A percentile compares a stretch with the other conserved stretches of the same genome.
Evolutionary conservation across 2,329 filamentous ascomycete species (phyloP).

Genomic region (Tolypocladium endophyticum): DNA sequence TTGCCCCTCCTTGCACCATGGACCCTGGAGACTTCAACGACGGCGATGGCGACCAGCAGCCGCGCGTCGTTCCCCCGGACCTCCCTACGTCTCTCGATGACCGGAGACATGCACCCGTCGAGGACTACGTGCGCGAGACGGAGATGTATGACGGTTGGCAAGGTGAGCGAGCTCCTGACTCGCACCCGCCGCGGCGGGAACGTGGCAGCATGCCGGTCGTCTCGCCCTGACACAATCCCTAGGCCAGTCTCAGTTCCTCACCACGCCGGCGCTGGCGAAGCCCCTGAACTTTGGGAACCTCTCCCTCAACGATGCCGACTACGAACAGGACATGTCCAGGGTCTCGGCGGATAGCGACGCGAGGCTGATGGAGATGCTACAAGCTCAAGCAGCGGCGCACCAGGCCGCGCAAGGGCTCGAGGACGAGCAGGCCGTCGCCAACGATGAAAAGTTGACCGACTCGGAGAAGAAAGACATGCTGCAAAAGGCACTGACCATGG

Average conservation of each 20-base stretch:
- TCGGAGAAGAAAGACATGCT: conserved; percentile 70
- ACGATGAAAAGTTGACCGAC: conserved; percentile 61
- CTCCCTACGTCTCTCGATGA: conserved; percentile 89
- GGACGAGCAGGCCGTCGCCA: conserved; percentile 70
- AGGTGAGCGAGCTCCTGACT: conserved; percentile 40
- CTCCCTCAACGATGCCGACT: conserved; percentile 70
- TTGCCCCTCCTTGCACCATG: conserved; percentile 39
- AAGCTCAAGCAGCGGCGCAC: conserved; percentile 78
- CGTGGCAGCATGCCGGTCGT: conserved; percentile 2
- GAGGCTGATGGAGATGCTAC: conserved; percentile 89
- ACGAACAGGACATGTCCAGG: conserved; percentile 49
- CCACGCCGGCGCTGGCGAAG: conserved; percentile 73
- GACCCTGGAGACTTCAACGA: conserved; percentile 41
- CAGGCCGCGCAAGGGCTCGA: conserved; percentile 61
- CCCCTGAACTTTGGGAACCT: conserved; percentile 75
- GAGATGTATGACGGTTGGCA: conserved; percentile 99
- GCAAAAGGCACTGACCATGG: conserved; percentile 86
- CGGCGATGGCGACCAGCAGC: conserved; percentile 28
- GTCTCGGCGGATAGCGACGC: conserved; percentile 65
- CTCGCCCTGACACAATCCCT: conserved; percentile 13
- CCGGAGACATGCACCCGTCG: conserved; percentile 56
- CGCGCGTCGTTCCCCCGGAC: conserved; percentile 61
- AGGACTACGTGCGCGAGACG: conserved; percentile 62
- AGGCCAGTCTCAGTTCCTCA: conserved; percentile 95
- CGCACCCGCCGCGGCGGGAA: neutral